phyloP scores from a whole-genome alignment of 2,329 filamentous ascomycete species.

The Dothidotthia symphoricarpi region DNA sequence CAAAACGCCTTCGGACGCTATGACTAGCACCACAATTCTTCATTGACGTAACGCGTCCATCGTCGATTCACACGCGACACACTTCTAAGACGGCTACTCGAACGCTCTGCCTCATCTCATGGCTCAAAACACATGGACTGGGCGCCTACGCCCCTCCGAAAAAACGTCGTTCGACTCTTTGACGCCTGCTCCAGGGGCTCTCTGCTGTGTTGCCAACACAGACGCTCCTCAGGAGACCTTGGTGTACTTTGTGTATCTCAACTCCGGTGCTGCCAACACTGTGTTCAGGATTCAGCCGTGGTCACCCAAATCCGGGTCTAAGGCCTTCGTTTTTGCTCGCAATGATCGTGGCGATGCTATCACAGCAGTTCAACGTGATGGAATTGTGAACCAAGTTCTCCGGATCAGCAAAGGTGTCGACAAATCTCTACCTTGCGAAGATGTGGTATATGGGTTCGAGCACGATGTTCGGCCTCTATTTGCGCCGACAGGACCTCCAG shows the following conservation, averaged over 20 bases:
- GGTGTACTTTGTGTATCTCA: constrained; percentile 27
- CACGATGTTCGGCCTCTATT: constrained; percentile 32
- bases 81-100: no score
- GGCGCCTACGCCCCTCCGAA: constrained; percentile 1
- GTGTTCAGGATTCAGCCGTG: constrained; percentile 29
- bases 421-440: constrained; percentile 25
- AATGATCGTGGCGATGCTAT: constrained; percentile 4
- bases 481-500: constrained; percentile 5
- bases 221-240: constrained; percentile 4
- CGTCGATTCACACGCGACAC: no score
- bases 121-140: background rate
- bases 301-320: constrained; percentile 1
- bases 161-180: background rate
- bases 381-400: constrained; percentile 24
- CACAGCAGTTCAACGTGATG: constrained; percentile 7
- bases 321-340: constrained; percentile 15
- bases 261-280: constrained; percentile 37
- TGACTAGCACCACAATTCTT: no score
- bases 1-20: no score
- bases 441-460: constrained; percentile 30
- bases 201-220: constrained; percentile 16
- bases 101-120: no score
- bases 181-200: constrained; percentile 2
- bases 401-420: constrained; percentile 31
- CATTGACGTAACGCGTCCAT: no score